phyloP scores from a whole-genome alignment of 2,329 filamentous ascomycete genomes.

The Camillea tinctor region DNA sequence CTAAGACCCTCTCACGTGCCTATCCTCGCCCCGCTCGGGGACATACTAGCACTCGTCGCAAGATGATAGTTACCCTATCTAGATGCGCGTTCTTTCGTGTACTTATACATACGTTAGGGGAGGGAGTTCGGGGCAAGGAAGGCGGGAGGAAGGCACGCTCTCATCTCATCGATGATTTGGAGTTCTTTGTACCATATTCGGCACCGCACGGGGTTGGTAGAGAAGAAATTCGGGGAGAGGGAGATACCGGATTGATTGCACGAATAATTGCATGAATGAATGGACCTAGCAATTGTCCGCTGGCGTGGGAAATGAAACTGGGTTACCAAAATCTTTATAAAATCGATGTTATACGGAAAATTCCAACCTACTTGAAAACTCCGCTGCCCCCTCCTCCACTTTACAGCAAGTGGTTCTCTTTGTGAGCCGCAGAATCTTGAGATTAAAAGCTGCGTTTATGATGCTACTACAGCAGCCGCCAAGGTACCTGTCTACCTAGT shows the following conservation, averaged over 20 bases:
- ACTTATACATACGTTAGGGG: constrained; percentile 6
- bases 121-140: constrained; percentile 4
- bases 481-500: too few species aligned
- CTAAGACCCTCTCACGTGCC: neutral
- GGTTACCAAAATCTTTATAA: neutral
- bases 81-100: constrained; percentile 4
- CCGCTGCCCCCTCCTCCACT: neutral
- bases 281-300: constrained; percentile 2
- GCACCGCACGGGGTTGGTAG: constrained; percentile 14
- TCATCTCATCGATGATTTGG: constrained; percentile 16
- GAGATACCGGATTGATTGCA: neutral
- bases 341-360: neutral
- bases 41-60: neutral
- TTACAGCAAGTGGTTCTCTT: neutral
- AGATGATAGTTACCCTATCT: neutral
- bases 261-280: constrained; percentile 21
- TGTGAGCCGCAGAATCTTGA: neutral
- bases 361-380: neutral
- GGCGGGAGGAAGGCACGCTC: constrained; percentile 12
- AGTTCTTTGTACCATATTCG: constrained; percentile 23
- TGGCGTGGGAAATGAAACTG: neutral
- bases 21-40: neutral
- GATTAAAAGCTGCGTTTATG: neutral
- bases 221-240: constrained; percentile 13
- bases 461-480: neutral